Conservation (phyloP, 1,284 basidiomycete genomes). For the Meira nashicola region DNA sequence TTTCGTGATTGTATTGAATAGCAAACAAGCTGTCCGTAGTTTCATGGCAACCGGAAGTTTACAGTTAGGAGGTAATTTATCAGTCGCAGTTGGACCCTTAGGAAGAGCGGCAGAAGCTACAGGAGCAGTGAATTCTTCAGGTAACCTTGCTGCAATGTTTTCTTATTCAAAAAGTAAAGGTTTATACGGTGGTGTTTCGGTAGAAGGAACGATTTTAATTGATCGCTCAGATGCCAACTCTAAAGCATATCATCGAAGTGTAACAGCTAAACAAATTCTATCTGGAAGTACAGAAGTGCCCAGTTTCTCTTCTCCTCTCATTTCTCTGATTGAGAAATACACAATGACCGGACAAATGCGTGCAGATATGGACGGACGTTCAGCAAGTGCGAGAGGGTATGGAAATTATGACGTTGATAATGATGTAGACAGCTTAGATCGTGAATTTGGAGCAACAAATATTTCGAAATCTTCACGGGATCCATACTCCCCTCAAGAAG, state of each 20-base stretch:
- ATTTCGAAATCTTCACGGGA: not conserved
- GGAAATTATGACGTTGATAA: conserved; percentile 17
- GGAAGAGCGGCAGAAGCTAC: conserved; percentile 91
- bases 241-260: conserved; percentile 47
- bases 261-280: conserved; percentile 43
- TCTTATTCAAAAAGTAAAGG: conserved; percentile 87
- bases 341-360: conserved; percentile 26
- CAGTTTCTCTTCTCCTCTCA: conserved; percentile 24
- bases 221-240: conserved; percentile 72
- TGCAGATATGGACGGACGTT: conserved; percentile 28
- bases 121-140: conserved; percentile 77
- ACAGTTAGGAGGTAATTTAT: conserved; percentile 64
- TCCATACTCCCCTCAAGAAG: conserved; percentile 10
- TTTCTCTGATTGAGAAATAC: conserved; percentile 36
- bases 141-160: conserved; percentile 86
- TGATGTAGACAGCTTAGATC: conserved; percentile 17
- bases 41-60: conserved; percentile 94
- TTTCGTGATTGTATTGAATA: conserved; percentile 87
- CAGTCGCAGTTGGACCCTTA: conserved; percentile 80
- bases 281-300: conserved; percentile 37
- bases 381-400: conserved; percentile 20
- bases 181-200: conserved; percentile 67
- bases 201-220: conserved; percentile 90
- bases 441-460: conserved; percentile 13
- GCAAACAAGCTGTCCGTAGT: conserved; percentile 65